Conservation (phyloP, 331 rosid genomes). For the Dryas integrifolia region DNA sequence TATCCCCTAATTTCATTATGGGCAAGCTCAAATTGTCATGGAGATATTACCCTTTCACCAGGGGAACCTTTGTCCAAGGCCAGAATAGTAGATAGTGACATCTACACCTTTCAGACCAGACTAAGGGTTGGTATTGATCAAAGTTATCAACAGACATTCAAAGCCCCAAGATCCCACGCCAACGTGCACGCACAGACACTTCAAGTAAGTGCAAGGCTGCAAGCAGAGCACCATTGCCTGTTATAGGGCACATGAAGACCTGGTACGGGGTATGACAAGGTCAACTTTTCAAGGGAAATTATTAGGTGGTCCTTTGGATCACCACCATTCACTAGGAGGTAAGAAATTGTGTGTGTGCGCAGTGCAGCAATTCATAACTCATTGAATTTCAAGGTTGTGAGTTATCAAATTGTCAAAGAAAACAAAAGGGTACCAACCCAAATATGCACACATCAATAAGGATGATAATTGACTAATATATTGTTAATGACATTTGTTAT, state of each 20-base stretch:
- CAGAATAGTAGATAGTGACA: conserved; percentile 7
- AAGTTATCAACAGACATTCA: background rate
- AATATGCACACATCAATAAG: background rate
- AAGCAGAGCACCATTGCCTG: background rate
- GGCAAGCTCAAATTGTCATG: background rate
- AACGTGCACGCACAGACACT: background rate
- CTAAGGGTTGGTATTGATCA: background rate
- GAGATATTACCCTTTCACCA: background rate
- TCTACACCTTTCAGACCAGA: background rate
- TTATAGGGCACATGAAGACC: background rate
- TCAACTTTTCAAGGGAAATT: background rate
- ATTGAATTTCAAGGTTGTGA: background rate
- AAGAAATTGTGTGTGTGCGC: background rate
- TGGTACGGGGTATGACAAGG: background rate
- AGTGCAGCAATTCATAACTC: conserved; percentile 2
- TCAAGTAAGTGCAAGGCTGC: background rate
- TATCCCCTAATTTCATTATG: background rate
- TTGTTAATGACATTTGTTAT: background rate
- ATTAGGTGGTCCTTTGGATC: background rate
- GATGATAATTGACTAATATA: background rate
- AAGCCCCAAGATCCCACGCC: background rate
- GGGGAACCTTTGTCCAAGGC: background rate
- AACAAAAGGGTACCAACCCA: background rate
- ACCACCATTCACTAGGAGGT: background rate
- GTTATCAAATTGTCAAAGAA: background rate